phyloP scores from a whole-genome alignment of 257 asterid species.

The Gardenia jasminoides region DNA sequence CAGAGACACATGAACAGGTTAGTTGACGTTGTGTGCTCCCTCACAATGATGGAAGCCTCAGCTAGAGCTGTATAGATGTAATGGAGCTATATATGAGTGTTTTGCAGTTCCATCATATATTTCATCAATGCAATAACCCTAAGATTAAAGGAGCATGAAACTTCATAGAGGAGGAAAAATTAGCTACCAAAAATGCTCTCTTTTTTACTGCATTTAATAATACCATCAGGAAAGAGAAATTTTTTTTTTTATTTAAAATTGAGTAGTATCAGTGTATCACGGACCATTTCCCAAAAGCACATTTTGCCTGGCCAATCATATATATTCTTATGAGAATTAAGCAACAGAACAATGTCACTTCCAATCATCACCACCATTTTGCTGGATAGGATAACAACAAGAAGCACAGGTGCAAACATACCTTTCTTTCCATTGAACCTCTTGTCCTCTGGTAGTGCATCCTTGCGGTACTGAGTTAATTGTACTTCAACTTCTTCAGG shows the following conservation, averaged over 20 bases:
- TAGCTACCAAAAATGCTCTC: not conserved
- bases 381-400: not conserved
- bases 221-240: not conserved
- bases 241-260: too few relatives aligned
- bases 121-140: conserved; percentile 2
- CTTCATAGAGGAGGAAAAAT: not conserved
- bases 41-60: conserved; percentile 96
- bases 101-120: not conserved
- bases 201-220: not conserved
- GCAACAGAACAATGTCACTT: too few relatives aligned
- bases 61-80: conserved; percentile 74
- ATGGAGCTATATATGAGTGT: conserved; percentile 4
- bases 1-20: conserved; percentile 85
- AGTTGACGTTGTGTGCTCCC: conserved; percentile 73
- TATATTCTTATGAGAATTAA: not conserved
- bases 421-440: conserved; percentile 96
- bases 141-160: not conserved
- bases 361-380: not conserved
- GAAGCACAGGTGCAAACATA: conserved; percentile 23
- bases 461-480: conserved; percentile 71
- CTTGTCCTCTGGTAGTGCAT: conserved; percentile 91
- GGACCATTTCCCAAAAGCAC: not conserved
- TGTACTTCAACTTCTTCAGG: conserved; percentile 95
- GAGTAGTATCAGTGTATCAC: not conserved
- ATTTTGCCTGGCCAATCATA: not conserved